These are phyloP conservation scores for Zygnema cylindricum DNA, from an alignment of 139 green algal genomes.

Conservation along the genomic window DNA sequence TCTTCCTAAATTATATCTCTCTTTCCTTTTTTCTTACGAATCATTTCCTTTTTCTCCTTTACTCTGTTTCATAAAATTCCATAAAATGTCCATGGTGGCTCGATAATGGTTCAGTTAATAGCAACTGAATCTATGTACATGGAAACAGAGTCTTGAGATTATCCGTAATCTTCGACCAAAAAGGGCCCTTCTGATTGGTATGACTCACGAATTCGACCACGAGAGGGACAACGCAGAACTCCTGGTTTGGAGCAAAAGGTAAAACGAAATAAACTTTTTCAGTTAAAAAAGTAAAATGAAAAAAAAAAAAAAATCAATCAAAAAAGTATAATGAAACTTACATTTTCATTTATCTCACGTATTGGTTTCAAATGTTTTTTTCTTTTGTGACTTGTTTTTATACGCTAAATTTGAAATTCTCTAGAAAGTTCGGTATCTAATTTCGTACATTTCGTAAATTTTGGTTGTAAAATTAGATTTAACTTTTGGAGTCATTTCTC, in stretches of 20 bases:
- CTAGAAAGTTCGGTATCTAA: not conserved
- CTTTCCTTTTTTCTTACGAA: not conserved
- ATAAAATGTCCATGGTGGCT: not conserved
- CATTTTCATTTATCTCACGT: not conserved
- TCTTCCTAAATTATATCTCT: not conserved
- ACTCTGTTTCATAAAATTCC: not conserved
- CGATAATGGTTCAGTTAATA: not conserved
- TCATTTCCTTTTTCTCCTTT: not conserved
- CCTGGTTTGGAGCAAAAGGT: constrained; percentile 27
- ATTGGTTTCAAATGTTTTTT: not conserved
- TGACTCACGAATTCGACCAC: constrained; percentile 59
- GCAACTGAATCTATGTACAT: not conserved
- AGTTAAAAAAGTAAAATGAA: not conserved
- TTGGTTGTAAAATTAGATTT: too few species aligned
- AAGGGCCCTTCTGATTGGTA: constrained; percentile 33
- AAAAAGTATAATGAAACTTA: not conserved
- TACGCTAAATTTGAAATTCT: not conserved
- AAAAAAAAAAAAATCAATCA: too few species aligned
- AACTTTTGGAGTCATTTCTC: too few species aligned
- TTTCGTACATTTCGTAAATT: not conserved
- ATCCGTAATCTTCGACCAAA: constrained; percentile 44
- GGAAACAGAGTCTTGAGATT: constrained; percentile 43
- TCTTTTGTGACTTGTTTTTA: constrained; percentile 9
- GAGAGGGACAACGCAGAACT: constrained; percentile 26
- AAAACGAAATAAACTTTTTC: not conserved